Conservation (phyloP, 345 rosid species). For the Bruguiera sexangula region DNA sequence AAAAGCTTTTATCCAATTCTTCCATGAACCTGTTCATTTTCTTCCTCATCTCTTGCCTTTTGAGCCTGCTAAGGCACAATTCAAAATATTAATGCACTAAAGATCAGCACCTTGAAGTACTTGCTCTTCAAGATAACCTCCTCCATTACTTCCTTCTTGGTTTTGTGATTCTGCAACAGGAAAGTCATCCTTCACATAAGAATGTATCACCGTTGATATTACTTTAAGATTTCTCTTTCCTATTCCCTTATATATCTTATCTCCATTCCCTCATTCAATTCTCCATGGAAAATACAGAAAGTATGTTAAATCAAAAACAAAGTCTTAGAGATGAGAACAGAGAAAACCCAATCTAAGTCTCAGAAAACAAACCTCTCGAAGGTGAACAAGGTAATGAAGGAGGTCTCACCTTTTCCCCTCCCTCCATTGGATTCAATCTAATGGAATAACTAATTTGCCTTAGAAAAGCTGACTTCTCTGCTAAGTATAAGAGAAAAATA, state of each 20-base stretch:
- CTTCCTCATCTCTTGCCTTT: conserved; percentile 81
- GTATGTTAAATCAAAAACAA: too few species aligned
- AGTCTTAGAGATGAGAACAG: too few species aligned
- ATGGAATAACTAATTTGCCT: conserved; percentile 38
- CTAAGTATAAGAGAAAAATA: conserved; percentile 17
- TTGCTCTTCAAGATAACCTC: conserved; percentile 96
- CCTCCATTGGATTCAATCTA: background rate
- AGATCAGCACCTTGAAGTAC: conserved; percentile 62
- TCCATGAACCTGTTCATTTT: conserved; percentile 69
- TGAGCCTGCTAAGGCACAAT: conserved; percentile 51
- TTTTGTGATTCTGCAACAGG: conserved; percentile 61
- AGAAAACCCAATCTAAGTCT: background rate
- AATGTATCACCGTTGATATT: background rate
- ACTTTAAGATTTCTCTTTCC: too few species aligned
- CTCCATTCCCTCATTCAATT: too few species aligned
- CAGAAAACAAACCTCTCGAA: background rate
- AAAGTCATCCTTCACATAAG: conserved; percentile 14
- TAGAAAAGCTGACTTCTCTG: conserved; percentile 33
- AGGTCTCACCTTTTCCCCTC: conserved; percentile 44
- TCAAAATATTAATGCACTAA: background rate
- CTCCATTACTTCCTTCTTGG: conserved; percentile 83
- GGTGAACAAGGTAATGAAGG: background rate
- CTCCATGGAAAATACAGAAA: too few species aligned
- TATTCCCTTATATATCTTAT: too few species aligned
- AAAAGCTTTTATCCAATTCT: conserved; percentile 67